Base-by-base conservation (phyloP, 345 rosid species). In the Linum tenue region DNA sequence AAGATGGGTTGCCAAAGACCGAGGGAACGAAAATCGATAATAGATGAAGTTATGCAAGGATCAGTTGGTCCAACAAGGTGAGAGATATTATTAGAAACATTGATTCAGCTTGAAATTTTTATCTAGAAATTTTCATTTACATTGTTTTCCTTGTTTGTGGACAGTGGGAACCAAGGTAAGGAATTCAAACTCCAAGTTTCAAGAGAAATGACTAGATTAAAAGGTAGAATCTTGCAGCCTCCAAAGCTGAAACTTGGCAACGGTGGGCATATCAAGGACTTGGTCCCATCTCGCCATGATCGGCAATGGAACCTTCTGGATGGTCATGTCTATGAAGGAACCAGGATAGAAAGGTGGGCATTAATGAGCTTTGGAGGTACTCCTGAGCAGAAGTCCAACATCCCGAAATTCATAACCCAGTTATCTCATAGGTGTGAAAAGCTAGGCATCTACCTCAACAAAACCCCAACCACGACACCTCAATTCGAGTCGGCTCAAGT, bases 1-100 rank as follows among this genome's bases (percentile, higher is more conserved):
- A 86, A 80, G 77, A 88, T 90, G 98, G 92, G 96, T 9, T 92
- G 98, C 73, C 94, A 88, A 76, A 81, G 80, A 64, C 98, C 98
- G 1, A 92, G 75, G 62, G 96, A 85, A 77, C 81, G 98, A 74
- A 90, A 84, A 72, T 82, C 87, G 48, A 86, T 79, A 14, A 90
- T 92, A 14, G 81, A 90, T 40, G 85, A 83, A 64, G 92, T 90
- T 69, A 81, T 92, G 91, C 69, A 70, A 74, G 94, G 96, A 75
- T 80, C 85, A 11, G 82, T 80, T 53, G 98, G 98, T 16, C 97
- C 98, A 57, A 84, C 97, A 22, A 90, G 98, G 98, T 92, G 85
- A 78, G 15, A 31, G 3, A 51, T 39, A 57, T 37, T 5, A 37
- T 64, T 53, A 22, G 58, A 9, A 7, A 16, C 22, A 9, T 59